Evolutionary conservation across 1,139 yeast species (phyloP), one percentile per base, ranked within the genome.

Genomic region (Candida sp.): DNA sequence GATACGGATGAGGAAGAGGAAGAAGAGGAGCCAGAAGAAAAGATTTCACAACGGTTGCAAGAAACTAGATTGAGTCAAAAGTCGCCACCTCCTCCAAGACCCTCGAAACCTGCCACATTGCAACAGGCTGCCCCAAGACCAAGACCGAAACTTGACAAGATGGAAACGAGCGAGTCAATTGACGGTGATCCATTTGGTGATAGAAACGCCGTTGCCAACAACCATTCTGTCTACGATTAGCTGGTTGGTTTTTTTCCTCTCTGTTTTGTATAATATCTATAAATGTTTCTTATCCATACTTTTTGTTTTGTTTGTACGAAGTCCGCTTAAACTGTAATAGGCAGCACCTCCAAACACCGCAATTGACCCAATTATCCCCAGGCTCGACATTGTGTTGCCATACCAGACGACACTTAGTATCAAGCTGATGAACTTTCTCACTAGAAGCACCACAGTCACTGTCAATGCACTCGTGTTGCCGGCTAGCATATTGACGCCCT

Each of bases 121-220:
- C 35, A 47, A 42, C 9, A n/a, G 11, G 54, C 56, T n/a, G 60
- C 64, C 17, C 34, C 49, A 17, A 17, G 17, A 32, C 37, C 40
- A 28, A 42, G 50, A 30, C 53, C 54, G 22, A 35, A 30, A 11
- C 48, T 65, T 49, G 52, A 50, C 49, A 44, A 68, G 57, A 53
- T 60, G 2, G 61, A 63, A n/a, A 71, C 78, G 7, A 66, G 61
- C 42, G 67, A 63, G 7, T 71, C 78, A 7, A 66, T 62, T 44
- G 66, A 61, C 7, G 79, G 81, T 50, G 84, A 88, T 67, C 96
- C 96, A 2, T 88, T 88, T 70, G 91, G 88, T 8, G 94, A 88
- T 61, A 72, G 76, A 17, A 73, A 86, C 57, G 83, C 75, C 52
- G 78, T 80, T n/a, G 63, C 47, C 3, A 42, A 51, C 23, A 40